A percentile compares a stretch with the other conserved stretches of the same genome.
phyloP scores from a whole-genome alignment of 768 basidiomycete species.

The Suillus paluster region DNA sequence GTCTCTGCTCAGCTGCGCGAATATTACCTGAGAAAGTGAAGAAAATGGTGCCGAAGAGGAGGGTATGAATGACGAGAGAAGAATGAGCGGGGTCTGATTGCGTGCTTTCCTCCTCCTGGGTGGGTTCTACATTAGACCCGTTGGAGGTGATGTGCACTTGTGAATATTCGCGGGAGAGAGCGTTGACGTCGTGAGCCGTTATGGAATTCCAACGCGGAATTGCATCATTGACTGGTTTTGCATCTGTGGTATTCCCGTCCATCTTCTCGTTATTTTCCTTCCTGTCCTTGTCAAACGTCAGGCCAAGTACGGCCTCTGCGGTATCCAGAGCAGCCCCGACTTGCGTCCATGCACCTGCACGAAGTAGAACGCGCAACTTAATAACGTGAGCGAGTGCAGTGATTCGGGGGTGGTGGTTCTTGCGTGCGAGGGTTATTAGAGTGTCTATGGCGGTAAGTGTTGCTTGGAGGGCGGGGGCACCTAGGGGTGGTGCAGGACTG shows the following conservation, averaged over 20 bases:
- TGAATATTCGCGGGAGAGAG: slow-evolving; percentile 7
- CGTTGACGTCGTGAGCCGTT: slow-evolving; percentile 31
- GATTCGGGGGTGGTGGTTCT: too few species aligned
- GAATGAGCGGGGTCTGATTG: slow-evolving; percentile 34
- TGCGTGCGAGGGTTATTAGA: too few species aligned
- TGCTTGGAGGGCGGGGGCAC: slow-evolving; percentile 29
- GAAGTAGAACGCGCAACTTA: too few species aligned
- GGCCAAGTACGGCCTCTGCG: not conserved
- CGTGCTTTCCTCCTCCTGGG: too few species aligned
- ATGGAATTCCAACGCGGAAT: too few species aligned
- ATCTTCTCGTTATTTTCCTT: not conserved
- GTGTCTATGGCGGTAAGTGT: slow-evolving; percentile 36
- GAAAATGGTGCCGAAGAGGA: slow-evolving; percentile 66
- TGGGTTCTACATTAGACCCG: not conserved
- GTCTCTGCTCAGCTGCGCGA: slow-evolving; percentile 51
- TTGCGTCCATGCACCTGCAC: slow-evolving; percentile 33
- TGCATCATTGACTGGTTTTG: not conserved
- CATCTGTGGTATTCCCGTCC: not conserved
- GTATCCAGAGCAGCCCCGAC: slow-evolving; percentile 44
- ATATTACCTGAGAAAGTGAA: slow-evolving; percentile 69
- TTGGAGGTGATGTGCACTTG: not conserved
- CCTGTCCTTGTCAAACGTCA: not conserved
- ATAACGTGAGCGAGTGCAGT: too few species aligned
- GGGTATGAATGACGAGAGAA: slow-evolving; percentile 60
- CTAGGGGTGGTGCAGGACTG: slow-evolving; percentile 5